Evolutionary conservation across 2,329 filamentous ascomycete species (phyloP), one percentile per base, ranked within the genome.

Genomic region (Penicillium verrucosum): DNA sequence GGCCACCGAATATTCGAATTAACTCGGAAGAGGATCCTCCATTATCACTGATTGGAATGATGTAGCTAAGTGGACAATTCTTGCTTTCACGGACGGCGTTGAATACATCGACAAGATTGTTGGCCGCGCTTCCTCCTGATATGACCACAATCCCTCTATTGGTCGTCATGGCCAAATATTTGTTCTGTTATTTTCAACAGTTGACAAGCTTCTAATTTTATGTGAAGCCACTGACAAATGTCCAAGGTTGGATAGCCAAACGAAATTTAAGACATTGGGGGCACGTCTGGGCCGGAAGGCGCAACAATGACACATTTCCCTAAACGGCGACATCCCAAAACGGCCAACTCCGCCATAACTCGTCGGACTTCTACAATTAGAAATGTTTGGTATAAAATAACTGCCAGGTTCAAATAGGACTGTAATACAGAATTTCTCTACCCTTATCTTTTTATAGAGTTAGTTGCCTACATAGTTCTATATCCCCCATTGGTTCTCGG

Each of bases 1-100:
- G 93, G 1, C 94, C 94, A 14, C 93, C 94, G 75, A 97, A 94
- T 36, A 97, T 92, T 36, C 94, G 84, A 63, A 97, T 96, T 67
- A 97, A 80, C 77, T 97, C 93, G 43, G 90, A 96, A 2, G 92
- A 95, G 65, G 90, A 95, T 38, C 93, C 93, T 47, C 93, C 93
- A 75, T 97, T 97, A 76, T 97, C 93, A 63, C 89, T 94, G 71
- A 97, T 96, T 36, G 93, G 93, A 51, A 97, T 96, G 57, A 97
- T 86, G 73, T 96, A 95, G 75, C 85, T 90, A 41, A 95, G 77
- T 3, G 82, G 78, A 68, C 88, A 89, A 40, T 82, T 76, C 60
- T 88, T 89, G 65, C 82, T 86, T 60, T 86, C 75, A 12, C 84
- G 80, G 34, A 89, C 80, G 18, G 78, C 77, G 57, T 81, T 87